phyloP scores from a whole-genome alignment of 2,329 filamentous ascomycete genomes.

The Chaetomiaceae sp. region DNA sequence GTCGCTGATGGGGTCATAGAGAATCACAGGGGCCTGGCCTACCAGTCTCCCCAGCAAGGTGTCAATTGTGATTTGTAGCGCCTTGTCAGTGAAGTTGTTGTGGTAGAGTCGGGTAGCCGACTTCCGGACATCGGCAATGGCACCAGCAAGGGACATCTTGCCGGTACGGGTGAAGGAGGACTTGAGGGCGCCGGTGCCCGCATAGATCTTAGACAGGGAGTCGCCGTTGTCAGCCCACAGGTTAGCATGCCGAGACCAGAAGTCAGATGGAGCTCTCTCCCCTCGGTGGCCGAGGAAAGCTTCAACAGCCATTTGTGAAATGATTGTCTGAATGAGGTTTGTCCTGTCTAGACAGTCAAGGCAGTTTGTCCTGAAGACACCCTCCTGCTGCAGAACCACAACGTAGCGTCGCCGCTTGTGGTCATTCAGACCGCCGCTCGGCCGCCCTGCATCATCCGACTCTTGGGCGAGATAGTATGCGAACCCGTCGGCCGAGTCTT shows the following conservation, averaged over 20 bases:
- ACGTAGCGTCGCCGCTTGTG: slow-evolving; percentile 45
- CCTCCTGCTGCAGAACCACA: slow-evolving; percentile 83
- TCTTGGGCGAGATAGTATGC: slow-evolving; percentile 88
- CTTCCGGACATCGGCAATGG: slow-evolving; percentile 91
- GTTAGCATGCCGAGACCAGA: slow-evolving; percentile 87
- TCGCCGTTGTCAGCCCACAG: slow-evolving; percentile 98
- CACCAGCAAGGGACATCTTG: slow-evolving; percentile 92
- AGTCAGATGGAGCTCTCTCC: slow-evolving; percentile 68
- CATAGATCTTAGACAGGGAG: slow-evolving; percentile 89
- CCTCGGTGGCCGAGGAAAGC: slow-evolving; percentile 71
- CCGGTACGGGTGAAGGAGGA: slow-evolving; percentile 91
- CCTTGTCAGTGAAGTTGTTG: slow-evolving; percentile 96
- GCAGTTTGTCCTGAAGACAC: slow-evolving; percentile 94
- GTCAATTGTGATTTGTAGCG: slow-evolving; percentile 89
- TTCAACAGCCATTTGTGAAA: slow-evolving; percentile 90
- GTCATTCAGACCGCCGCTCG: slow-evolving; percentile 32
- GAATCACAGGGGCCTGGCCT: slow-evolving; percentile 74
- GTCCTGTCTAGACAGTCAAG: slow-evolving; percentile 94
- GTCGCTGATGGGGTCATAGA: slow-evolving; percentile 94
- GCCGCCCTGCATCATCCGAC: slow-evolving; percentile 49
- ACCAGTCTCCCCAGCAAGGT: slow-evolving; percentile 82
- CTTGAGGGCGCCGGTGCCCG: slow-evolving; percentile 91
- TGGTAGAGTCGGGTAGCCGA: slow-evolving; percentile 92
- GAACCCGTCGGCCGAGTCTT: slow-evolving; percentile 76
- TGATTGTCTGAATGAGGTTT: slow-evolving; percentile 91